phyloP scores from a whole-genome alignment of 495 filamentous ascomycete species.

The Tuber brumale region DNA sequence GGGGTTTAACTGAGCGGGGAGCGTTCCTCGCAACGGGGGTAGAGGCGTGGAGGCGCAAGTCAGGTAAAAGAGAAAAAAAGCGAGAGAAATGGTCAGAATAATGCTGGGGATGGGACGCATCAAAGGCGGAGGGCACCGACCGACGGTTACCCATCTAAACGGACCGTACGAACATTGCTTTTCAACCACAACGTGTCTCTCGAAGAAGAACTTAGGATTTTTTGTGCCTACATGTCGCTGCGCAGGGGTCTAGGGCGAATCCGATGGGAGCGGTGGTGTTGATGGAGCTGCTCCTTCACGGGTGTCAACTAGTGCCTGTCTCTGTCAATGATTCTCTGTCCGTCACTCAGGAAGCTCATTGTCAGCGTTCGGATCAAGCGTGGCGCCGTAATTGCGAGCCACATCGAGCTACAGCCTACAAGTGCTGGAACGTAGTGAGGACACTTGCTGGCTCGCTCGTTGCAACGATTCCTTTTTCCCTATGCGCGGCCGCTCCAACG shows the following conservation, averaged over 20 bases:
- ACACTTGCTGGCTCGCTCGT: neutral
- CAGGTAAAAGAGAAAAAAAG: slow-evolving; percentile 5
- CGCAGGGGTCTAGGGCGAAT: neutral
- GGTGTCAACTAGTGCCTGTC: neutral
- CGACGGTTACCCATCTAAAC: slow-evolving; percentile 16
- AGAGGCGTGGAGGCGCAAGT: slow-evolving; percentile 24
- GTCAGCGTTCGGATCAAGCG: neutral
- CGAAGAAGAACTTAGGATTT: neutral
- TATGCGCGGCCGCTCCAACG: neutral
- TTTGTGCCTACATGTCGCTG: neutral
- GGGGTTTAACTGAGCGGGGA: slow-evolving; percentile 22
- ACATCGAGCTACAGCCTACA: neutral
- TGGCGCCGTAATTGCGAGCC: neutral
- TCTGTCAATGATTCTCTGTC: neutral
- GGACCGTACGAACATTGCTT: neutral
- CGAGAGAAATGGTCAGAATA: slow-evolving; percentile 18
- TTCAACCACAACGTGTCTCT: neutral
- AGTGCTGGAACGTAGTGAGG: neutral
- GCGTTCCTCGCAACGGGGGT: slow-evolving; percentile 14
- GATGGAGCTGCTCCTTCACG: neutral
- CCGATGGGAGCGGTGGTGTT: neutral
- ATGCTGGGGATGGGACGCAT: slow-evolving; percentile 21
- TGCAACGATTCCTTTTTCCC: neutral
- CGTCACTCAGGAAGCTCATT: neutral
- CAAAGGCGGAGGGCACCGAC: slow-evolving; percentile 22